Evolutionary conservation across 2,329 filamentous ascomycete species (phyloP), one percentile per base, ranked within the genome.

Genomic region (Coccinonectria pachysandricola): DNA sequence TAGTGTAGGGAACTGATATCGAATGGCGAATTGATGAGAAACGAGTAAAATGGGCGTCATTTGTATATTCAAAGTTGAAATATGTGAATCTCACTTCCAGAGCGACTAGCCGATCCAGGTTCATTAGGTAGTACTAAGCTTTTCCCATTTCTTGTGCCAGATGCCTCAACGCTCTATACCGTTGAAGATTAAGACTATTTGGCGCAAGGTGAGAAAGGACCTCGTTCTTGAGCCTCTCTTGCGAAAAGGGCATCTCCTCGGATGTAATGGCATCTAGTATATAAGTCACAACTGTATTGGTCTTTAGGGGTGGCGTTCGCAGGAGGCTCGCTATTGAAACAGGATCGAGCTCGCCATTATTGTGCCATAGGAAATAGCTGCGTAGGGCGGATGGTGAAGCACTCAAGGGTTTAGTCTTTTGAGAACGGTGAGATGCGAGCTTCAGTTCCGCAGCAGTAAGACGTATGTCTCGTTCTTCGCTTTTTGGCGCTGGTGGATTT

Each of bases 331-430:
- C 73, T 10, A 80, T 56, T 1, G 57, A 52, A 1, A 52, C 42
- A 0, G 74, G 57, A 0, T 48, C 37, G 11, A 80, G 54, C 8
- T 59, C 53, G 6, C 62, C 48, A 30, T 73, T 63, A 4, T 53
- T 36, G 28, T 74, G 58, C 79, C 79, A 84, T 12, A 84, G 51
- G 36, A 65, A 69, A 42, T 81, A 83, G 1, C 73, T 62, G 9
- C 71, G 64, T 2, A 81, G 49, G 3, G 53, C 45, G 2, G 59
- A 39, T 3, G 45, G 50, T 12, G 33, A 17, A 0, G 48, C 49
- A 6, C 28, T 37, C 2, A 49, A 27, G 27, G 30, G 13, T 6
- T 28, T 31, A 2, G 34, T 41, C 26, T 40, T 52, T 5, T 46
- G 44, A 6, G 43, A 36, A 9, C 49, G 55, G 39, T 64, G 65